Base-by-base conservation (phyloP, 345 rosid species). In the Syzygium grande region DNA sequence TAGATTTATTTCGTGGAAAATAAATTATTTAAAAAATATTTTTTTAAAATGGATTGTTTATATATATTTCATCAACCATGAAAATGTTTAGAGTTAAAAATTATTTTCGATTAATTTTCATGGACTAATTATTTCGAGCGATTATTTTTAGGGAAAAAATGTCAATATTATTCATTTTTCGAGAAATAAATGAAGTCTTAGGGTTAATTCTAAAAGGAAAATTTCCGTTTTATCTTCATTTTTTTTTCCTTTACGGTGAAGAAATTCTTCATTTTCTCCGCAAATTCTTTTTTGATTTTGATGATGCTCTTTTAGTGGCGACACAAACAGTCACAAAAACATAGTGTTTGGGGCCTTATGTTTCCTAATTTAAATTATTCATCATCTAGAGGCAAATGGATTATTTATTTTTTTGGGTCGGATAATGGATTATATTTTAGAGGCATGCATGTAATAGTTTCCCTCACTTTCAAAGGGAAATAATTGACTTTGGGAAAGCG, bases 311-410 rank as follows among this genome's bases (percentile, higher is more conserved):
- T 65, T 5, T 65, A 15, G 0, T 61, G 73, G 73, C 19, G 14
- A 61, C 3, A n/a, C 0, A 15, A n/a, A n/a, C 3, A 13, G 38
- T 6, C 73, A 63, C 21, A 63, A 7, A n/a, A 63, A 3, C 0
- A 27, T 11, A n/a, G 65, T 25, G 65, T 59, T 59, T 59, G 27
- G 11, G 65, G 27, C 65, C 65, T 25, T 59, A 59, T 27, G 27
- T 27, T 27, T 2, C 65, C 65, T 59, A 25, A 59, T 25, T 59
- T 25, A 59, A 59, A 59, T 27, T 27, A 27, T 9, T 6, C 73
- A 61, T 13, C 38, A 61, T 61, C n/a, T 61, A 61, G 73, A n/a
- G 38, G 73, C 19, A 6, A 61, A 61, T n/a, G 38, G 29, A 61
- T n/a, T n/a, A 8, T 30, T 5, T 43, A 43, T 43, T 43, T 43